Conservation (phyloP, 257 asterid genomes). For the Phtheirospermum japonicum region DNA sequence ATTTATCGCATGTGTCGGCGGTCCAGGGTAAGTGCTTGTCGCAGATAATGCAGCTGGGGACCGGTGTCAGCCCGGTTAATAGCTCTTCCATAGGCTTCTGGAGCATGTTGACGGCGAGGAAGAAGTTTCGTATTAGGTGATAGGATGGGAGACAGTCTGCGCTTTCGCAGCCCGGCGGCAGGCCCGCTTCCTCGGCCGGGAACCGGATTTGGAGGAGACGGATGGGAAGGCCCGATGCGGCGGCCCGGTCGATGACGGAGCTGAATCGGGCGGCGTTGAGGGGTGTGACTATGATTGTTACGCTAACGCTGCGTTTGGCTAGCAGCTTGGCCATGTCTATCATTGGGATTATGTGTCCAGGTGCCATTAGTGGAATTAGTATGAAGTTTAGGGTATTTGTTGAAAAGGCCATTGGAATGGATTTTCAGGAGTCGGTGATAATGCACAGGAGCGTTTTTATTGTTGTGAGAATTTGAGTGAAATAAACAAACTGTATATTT, state of each 20-base stretch:
- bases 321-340: constrained; percentile 43
- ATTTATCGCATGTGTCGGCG: constrained; percentile 29
- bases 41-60: constrained; percentile 44
- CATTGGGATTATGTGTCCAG: constrained; percentile 51
- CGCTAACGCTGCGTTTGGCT: constrained; percentile 28
- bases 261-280: constrained; percentile 35
- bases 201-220: constrained; percentile 34
- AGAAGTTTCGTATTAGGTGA: constrained; percentile 32
- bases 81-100: constrained; percentile 33
- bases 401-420: neutral
- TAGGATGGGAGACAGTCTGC: constrained; percentile 43
- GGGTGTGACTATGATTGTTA: constrained; percentile 41
- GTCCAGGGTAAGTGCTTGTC: constrained; percentile 48
- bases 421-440: too few species aligned
- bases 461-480: too few species aligned
- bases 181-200: constrained; percentile 42
- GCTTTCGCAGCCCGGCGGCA: constrained; percentile 49
- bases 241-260: constrained; percentile 30
- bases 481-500: too few species aligned
- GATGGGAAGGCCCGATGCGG: constrained; percentile 38
- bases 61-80: constrained; percentile 29
- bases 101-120: constrained; percentile 33
- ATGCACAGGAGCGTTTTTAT: too few species aligned
- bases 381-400: constrained; percentile 10
- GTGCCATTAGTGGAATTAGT: constrained; percentile 26